These are phyloP conservation scores for Bidens hawaiensis DNA, from an alignment of 140 eudicot genomes.

Conservation along the genomic window DNA sequence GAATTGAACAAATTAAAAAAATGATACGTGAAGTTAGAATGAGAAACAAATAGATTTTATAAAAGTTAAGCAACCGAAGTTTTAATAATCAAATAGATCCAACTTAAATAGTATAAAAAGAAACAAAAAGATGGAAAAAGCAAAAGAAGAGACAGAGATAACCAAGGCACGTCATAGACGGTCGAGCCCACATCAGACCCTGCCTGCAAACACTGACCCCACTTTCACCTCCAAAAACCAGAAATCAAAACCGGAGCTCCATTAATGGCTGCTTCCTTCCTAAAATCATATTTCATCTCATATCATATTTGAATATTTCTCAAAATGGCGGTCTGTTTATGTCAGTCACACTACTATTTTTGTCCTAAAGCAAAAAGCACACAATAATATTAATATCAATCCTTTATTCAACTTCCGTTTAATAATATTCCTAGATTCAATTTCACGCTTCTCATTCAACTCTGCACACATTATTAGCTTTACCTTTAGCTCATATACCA, in stretches of 20 bases:
- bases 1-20: no score
- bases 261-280: conserved; percentile 16
- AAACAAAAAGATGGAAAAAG: not conserved
- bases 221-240: conserved; percentile 21
- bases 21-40: no score
- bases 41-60: no score
- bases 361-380: conserved; percentile 29
- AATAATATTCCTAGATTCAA: conserved; percentile 19
- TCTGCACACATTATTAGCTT: not conserved
- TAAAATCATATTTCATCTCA: conserved; percentile 15
- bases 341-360: conserved; percentile 13
- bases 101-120: no score
- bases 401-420: conserved; percentile 15
- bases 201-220: conserved; percentile 27
- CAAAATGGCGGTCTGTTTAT: conserved; percentile 9
- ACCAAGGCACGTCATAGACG: conserved; percentile 22
- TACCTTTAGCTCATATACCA: no score
- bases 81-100: no score
- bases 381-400: conserved; percentile 2
- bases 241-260: conserved; percentile 16
- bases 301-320: not conserved
- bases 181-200: conserved; percentile 17
- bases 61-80: no score
- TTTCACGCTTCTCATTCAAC: conserved; percentile 37
- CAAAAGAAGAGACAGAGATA: not conserved